phyloP scores from a whole-genome alignment of 75 land plant species.

The Cryptomeria japonica region DNA sequence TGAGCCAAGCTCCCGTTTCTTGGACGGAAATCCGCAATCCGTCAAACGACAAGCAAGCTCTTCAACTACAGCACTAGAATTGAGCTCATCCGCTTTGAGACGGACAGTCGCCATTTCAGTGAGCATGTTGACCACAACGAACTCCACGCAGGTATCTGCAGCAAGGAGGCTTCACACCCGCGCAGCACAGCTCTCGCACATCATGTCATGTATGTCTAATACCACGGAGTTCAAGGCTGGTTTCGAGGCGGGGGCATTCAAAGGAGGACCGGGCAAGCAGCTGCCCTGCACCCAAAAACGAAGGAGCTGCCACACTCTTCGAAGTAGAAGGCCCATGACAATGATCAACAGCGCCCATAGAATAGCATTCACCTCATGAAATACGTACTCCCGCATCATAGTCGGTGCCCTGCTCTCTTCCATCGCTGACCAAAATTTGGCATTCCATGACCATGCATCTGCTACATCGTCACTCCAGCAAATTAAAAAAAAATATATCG shows the following conservation, averaged over 20 bases:
- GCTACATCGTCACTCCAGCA: neutral
- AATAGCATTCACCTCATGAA: conserved; percentile 40
- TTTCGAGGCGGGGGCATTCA: conserved; percentile 24
- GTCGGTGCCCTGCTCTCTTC: neutral
- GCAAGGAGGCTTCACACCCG: conserved; percentile 73
- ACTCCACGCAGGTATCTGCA: conserved; percentile 70
- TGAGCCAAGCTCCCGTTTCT: conserved; percentile 39
- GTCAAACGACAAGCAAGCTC: conserved; percentile 66
- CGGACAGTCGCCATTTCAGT: conserved; percentile 91
- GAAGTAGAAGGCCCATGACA: conserved; percentile 33
- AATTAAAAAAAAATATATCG: neutral
- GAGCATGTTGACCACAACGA: conserved; percentile 88
- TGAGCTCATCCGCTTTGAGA: conserved; percentile 15
- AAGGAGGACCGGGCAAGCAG: conserved; percentile 52
- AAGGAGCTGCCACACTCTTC: conserved; percentile 27
- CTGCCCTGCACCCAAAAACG: conserved; percentile 35
- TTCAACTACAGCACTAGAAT: conserved; percentile 28
- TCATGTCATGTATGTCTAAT: conserved; percentile 93
- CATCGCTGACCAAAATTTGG: neutral
- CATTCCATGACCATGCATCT: neutral
- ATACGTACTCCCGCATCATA: conserved; percentile 15
- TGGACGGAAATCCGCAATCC: conserved; percentile 80
- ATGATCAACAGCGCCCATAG: conserved; percentile 52
- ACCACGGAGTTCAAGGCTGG: conserved; percentile 34
- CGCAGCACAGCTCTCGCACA: conserved; percentile 95